A percentile compares a stretch with the other conserved stretches of the same genome.
Evolutionary conservation across 176 grass and related monocot species (phyloP).

Genomic region (Luzula sylvatica): DNA sequence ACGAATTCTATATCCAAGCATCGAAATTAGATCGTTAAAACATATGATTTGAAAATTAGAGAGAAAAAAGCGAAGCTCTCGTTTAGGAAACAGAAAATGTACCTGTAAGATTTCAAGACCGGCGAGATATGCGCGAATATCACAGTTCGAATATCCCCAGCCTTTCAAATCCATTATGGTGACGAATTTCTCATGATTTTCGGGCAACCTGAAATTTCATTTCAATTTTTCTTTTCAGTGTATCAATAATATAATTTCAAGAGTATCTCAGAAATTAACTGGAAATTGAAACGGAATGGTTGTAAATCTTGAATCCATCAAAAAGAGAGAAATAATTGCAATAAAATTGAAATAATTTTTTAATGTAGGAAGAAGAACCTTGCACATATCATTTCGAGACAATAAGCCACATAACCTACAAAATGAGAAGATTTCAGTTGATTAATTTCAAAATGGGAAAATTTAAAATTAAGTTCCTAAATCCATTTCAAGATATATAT

Average conservation of each 20-base stretch:
- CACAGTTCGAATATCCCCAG: slow-evolving; percentile 63
- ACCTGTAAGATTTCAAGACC: slow-evolving; percentile 67
- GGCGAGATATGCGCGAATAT: slow-evolving; percentile 48
- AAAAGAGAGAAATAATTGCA: no score
- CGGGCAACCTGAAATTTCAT: slow-evolving; percentile 23
- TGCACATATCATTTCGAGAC: slow-evolving; percentile 35
- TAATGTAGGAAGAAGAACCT: background rate
- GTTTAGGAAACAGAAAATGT: no score
- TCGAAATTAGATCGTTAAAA: background rate
- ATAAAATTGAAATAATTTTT: no score
- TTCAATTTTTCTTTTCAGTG: slow-evolving; percentile 3
- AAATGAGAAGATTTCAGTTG: background rate
- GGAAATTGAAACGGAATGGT: background rate
- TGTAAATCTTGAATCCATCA: background rate
- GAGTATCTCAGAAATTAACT: background rate
- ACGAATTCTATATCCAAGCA: slow-evolving; percentile 34
- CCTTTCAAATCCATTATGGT: slow-evolving; percentile 47
- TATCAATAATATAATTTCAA: background rate
- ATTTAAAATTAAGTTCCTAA: no score
- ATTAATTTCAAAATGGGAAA: slow-evolving; percentile 5
- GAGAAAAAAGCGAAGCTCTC: no score
- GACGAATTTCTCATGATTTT: slow-evolving; percentile 52
- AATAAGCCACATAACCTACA: slow-evolving; percentile 29
- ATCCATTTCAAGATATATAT: no score
- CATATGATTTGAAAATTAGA: background rate